phyloP scores from a whole-genome alignment of 805 yeast genomes.

The Candida dajiaensis region DNA sequence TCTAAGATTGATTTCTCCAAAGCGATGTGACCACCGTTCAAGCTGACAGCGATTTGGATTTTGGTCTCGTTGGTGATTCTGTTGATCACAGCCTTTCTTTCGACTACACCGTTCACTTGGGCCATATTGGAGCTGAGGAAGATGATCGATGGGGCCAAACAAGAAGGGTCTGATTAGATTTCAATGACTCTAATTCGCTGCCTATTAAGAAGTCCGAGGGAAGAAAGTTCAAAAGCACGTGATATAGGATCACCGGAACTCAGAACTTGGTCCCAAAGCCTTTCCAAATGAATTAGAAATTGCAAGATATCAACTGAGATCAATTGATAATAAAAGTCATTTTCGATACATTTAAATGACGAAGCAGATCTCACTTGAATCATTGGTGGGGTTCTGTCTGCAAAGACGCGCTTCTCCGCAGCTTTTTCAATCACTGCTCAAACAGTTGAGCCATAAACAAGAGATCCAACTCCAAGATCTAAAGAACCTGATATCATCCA shows the following conservation, averaged over 20 bases:
- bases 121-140: not conserved
- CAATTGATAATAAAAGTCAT: too few relatives aligned
- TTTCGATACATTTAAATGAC: not conserved
- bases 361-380: not conserved
- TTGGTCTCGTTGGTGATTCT: constrained; percentile 91
- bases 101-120: constrained; percentile 6
- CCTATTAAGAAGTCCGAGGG: too few relatives aligned
- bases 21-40: constrained; percentile 79
- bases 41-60: constrained; percentile 75
- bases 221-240: too few relatives aligned
- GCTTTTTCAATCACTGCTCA: constrained; percentile 15
- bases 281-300: too few relatives aligned
- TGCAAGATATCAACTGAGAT: too few relatives aligned
- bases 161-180: not conserved
- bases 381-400: constrained; percentile 15
- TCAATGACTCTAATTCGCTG: not conserved
- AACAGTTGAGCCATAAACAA: constrained; percentile 20
- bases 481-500: constrained; percentile 3
- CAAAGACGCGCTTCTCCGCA: constrained; percentile 10
- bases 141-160: not conserved
- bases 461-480: constrained; percentile 14
- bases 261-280: too few relatives aligned
- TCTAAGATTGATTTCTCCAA: constrained; percentile 55
- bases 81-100: constrained; percentile 30
- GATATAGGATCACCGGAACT: too few relatives aligned